Evolutionary conservation across 306 rosid genomes (phyloP).

Genomic region (Begonia fuchsioides): DNA sequence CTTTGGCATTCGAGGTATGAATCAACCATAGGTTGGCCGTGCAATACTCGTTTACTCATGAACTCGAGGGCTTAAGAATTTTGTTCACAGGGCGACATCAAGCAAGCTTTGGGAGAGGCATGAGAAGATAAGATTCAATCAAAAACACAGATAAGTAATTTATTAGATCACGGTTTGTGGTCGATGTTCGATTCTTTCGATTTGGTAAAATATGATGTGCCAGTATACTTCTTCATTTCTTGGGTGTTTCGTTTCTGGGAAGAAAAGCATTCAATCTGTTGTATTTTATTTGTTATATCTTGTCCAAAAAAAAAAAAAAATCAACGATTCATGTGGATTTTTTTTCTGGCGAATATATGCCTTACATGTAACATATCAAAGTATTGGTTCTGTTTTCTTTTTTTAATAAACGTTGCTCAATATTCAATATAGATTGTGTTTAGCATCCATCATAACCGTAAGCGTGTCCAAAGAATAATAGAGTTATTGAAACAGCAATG

Average conservation of each 20-base stretch:
- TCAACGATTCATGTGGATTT: no score
- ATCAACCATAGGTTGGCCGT: neutral
- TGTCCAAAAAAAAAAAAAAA: no score
- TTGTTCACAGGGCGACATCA: slow-evolving; percentile 49
- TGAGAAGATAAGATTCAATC: slow-evolving; percentile 15
- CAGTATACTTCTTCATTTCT: neutral
- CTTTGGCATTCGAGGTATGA: slow-evolving; percentile 51
- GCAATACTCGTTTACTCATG: slow-evolving; percentile 3
- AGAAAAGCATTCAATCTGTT: neutral
- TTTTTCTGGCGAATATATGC: no score
- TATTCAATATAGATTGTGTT: no score
- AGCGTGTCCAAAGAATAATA: no score
- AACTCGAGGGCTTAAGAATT: slow-evolving; percentile 4
- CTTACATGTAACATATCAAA: no score
- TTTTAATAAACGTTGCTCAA: no score
- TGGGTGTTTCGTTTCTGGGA: neutral
- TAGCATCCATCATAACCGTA: no score
- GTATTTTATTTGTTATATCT: neutral
- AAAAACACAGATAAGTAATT: neutral
- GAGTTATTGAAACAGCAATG: no score
- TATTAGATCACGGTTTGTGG: no score
- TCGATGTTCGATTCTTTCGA: no score
- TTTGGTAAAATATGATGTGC: neutral
- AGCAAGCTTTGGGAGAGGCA: slow-evolving; percentile 58
- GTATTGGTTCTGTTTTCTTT: no score